Base-by-base conservation (phyloP, 192 early-diverging fungal genomes). In the Lunasporangiospora selenospora region DNA sequence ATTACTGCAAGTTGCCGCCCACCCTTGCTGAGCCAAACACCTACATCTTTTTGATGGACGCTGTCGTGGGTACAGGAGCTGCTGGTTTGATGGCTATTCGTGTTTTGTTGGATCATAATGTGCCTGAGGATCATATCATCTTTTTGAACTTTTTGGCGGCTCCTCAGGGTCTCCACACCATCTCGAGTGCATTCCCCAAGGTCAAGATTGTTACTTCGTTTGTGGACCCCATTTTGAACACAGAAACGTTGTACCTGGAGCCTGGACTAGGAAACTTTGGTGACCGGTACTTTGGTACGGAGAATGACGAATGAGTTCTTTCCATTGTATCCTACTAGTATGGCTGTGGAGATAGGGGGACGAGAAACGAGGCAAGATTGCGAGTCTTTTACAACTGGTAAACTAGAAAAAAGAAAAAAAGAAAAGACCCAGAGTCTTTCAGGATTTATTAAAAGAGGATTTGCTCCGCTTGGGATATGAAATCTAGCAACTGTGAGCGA, bases 41-140 rank as follows among this genome's bases (percentile, higher is more conserved):
- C 5, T 62, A 38, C 18, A 64, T 70, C 47, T 65, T 80, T 30
- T 48, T 71, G 38, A 70, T 81, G 83, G 95, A 98, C 77, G 90
- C 93, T n/a, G 90, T 91, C 36, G 85, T 95, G 13, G 91, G 91
- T 4, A 95, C 93, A 9, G 96, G 96, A 31, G 95, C 95, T 6
- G 92, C 93, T 6, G 95, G 93, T 4, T 62, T 98, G 80, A 98
- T 98, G 96, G 95, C 96, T 15, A 92, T 98, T 37, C 87, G 94
- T 34, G 93, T 97, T 31, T 81, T 97, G 51, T 69, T 94, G 7
- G 96, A 98, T 77, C 94, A 98, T 58, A 87, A 90, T 57, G 90
- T 96, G 4, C 87, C 85, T 1, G 91, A 95, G 70, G 80, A 89
- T n/a, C 79, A 85, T 47, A 95, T 98, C 44, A 85, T 95, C 15